phyloP scores from a whole-genome alignment of 106 monocot species.

The Platanthera guangdongensis region DNA sequence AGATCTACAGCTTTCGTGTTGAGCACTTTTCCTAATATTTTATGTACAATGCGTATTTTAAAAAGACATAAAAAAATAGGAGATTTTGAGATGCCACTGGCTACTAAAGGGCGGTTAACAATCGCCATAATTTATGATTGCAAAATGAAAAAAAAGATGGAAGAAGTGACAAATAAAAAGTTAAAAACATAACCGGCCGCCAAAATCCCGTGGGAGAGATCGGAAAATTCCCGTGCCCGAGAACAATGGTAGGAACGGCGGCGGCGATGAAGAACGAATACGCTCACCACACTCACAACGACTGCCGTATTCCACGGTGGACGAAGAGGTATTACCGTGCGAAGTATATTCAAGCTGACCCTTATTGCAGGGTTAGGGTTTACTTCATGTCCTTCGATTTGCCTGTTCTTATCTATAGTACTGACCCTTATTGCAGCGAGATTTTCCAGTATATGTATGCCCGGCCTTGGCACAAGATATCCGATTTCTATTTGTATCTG shows the following conservation, averaged over 20 bases:
- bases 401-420: background rate
- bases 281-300: slow-evolving; percentile 60
- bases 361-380: no score
- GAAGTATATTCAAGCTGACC: background rate
- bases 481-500: slow-evolving; percentile 60
- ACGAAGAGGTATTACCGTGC: slow-evolving; percentile 34
- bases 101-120: no score
- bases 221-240: slow-evolving; percentile 5
- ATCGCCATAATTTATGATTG: no score
- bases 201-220: background rate
- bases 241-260: background rate
- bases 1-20: no score
- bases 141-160: no score
- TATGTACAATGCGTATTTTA: no score
- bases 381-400: background rate
- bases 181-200: no score
- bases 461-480: slow-evolving; percentile 58
- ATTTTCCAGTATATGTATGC: slow-evolving; percentile 66
- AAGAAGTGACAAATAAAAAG: no score
- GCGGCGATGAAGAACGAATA: slow-evolving; percentile 22
- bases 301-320: slow-evolving; percentile 58
- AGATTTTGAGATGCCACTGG: no score
- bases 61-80: no score
- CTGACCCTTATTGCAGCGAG: slow-evolving; percentile 26
- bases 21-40: no score